Evolutionary conservation across 306 rosid species (phyloP).

Genomic region (Ziziphus jujuba): DNA sequence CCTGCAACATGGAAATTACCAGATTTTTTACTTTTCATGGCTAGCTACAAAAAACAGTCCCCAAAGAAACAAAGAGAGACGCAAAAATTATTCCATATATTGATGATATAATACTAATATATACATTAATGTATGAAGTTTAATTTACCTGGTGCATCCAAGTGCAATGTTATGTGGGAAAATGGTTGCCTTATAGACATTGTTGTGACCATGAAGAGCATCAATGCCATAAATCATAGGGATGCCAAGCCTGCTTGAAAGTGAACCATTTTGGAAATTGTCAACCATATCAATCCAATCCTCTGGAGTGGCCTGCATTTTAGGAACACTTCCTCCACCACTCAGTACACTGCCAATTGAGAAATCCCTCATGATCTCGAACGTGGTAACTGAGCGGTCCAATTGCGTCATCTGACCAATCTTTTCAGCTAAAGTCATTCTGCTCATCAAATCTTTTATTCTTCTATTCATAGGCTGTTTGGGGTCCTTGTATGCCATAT

Average conservation of each 20-base stretch:
- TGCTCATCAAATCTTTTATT: slow-evolving; percentile 59
- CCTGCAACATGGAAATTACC: slow-evolving; percentile 24
- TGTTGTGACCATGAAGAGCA: slow-evolving; percentile 3
- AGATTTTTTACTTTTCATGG: too few species aligned
- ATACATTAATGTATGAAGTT: neutral
- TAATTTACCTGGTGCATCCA: neutral
- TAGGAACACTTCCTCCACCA: slow-evolving; percentile 1
- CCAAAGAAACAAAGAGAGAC: too few species aligned
- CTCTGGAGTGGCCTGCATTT: neutral
- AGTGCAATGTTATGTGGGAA: neutral
- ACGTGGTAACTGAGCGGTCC: slow-evolving; percentile 67
- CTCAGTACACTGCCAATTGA: slow-evolving; percentile 33
- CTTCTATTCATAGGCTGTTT: slow-evolving; percentile 54
- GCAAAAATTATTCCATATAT: too few species aligned
- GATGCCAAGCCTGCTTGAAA: neutral
- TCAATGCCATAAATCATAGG: slow-evolving; percentile 1
- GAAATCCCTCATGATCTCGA: slow-evolving; percentile 64
- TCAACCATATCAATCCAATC: neutral
- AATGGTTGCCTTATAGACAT: neutral
- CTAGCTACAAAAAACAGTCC: too few species aligned
- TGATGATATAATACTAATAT: too few species aligned
- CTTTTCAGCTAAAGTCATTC: slow-evolving; percentile 80
- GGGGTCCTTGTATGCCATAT: slow-evolving; percentile 76
- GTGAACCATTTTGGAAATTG: neutral
- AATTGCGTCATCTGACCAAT: slow-evolving; percentile 96